Evolutionary conservation across 345 rosid genomes (phyloP).

Genomic region (Garcia nutans): DNA sequence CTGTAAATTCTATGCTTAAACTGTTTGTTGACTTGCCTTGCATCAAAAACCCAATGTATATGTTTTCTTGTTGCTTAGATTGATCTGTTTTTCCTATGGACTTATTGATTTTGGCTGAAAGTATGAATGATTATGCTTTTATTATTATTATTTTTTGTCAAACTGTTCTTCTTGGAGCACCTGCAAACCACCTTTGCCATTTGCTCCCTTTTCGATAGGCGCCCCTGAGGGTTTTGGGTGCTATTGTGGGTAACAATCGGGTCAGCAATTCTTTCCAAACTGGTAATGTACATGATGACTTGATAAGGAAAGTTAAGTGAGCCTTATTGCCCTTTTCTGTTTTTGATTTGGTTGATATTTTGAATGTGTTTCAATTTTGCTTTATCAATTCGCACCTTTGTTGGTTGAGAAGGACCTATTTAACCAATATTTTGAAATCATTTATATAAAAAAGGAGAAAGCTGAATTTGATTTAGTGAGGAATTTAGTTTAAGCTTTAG

Average conservation of each 20-base stretch:
- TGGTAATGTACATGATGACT: neutral
- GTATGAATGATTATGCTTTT: no score
- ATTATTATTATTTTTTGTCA: no score
- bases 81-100: neutral
- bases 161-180: neutral
- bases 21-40: neutral
- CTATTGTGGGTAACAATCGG: neutral
- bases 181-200: neutral
- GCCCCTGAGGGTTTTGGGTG: neutral
- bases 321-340: neutral
- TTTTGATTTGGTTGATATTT: neutral
- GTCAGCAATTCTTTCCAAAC: neutral
- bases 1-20: neutral
- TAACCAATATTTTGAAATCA: neutral
- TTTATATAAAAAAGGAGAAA: neutral
- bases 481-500: neutral
- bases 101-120: no score
- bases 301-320: neutral
- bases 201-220: neutral
- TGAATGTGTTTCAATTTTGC: neutral
- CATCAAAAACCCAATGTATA: neutral
- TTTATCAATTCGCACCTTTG: neutral
- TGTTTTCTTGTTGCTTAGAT: neutral
- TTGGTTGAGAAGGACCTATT: neutral
- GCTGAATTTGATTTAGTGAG: neutral